Base-by-base conservation (phyloP, 768 basidiomycete species). In the Scleroderma bovista region DNA sequence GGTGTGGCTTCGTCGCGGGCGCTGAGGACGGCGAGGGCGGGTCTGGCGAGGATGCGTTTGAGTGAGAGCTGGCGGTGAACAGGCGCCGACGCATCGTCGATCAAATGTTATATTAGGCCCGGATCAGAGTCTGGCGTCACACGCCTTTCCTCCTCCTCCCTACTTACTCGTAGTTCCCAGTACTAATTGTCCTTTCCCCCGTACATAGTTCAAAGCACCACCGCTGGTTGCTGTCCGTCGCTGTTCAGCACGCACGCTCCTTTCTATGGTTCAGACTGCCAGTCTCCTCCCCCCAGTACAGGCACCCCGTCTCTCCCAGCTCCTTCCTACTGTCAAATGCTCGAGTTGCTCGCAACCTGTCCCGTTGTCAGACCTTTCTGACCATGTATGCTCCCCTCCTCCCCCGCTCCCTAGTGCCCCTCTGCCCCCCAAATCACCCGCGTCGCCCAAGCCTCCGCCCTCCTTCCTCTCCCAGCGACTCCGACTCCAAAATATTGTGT, bases 261-360 rank as follows among this genome's bases (percentile, higher is more conserved):
- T 60, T 62, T 59, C 44, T 46, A 67, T 69, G 65, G 51, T 50
- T 46, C 58, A 63, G 36, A 26, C 52, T 16, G 54, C 45, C 26
- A 52, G 47, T 15, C 40, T 49, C 20, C 29, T 7, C 15, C 45
- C 43, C 2, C 59, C 53, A 24, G 53, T 48, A 46, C 54, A 54
- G 29, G 20, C 51, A 8, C 60, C 63, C 32, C 65, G 64, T 16
- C 50, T 57, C 54, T 90, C 89, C 20, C 81, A 90, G 65, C 66
- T 85, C 44, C 74, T 95, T 10, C 90, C 93, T 6, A 74, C 83
- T 2, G 85, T 93, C 52, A 94, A 86, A 64, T 96, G 93, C 66
- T 89, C 89, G 2, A 84, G 71, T 26, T 96, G 93, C 63, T 71
- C 72, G 57, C 70, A 72, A 9, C 80, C 78, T 1, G 87, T 96